Base-by-base conservation (phyloP, 192 early-diverging fungal genomes). In the Mortierella claussenii region DNA sequence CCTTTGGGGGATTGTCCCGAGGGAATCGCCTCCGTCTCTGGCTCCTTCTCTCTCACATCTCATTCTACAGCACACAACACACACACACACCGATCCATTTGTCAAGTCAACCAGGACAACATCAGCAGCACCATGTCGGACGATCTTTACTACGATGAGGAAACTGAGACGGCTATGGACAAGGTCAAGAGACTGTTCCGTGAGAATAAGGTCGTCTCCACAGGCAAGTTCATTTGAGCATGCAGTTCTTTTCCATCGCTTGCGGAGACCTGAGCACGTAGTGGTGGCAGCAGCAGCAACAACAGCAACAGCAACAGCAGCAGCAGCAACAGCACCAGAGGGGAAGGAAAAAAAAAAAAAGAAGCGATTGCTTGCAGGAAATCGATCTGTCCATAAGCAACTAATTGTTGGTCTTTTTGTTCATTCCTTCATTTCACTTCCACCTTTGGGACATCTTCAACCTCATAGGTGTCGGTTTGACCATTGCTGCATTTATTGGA, bases 401-500 rank as follows among this genome's bases (percentile, higher is more conserved):
- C n/a, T n/a, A n/a, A n/a, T n/a, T n/a, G n/a, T n/a, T n/a, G n/a
- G n/a, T n/a, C n/a, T n/a, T n/a, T n/a, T n/a, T n/a, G n/a, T n/a
- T n/a, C n/a, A n/a, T n/a, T n/a, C n/a, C n/a, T n/a, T n/a, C n/a
- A n/a, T n/a, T n/a, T n/a, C n/a, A n/a, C n/a, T n/a, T n/a, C n/a
- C n/a, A n/a, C n/a, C n/a, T n/a, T n/a, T n/a, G n/a, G n/a, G n/a
- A n/a, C n/a, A n/a, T n/a, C n/a, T n/a, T n/a, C n/a, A n/a, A n/a
- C n/a, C n/a, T n/a, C 36, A 45, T 27, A 76, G 73, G 73, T 66
- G 73, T 76, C 27, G 73, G 73, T 31, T 53, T 76, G 53, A 76
- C 73, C 36, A 67, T 76, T 32, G 73, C 64, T 49, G 73, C 73
- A 43, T 76, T 76, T 43, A 46, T 76, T 18, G 73, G 73, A 54